phyloP scores from a whole-genome alignment of 345 rosid species.

The Boechera stricta region DNA sequence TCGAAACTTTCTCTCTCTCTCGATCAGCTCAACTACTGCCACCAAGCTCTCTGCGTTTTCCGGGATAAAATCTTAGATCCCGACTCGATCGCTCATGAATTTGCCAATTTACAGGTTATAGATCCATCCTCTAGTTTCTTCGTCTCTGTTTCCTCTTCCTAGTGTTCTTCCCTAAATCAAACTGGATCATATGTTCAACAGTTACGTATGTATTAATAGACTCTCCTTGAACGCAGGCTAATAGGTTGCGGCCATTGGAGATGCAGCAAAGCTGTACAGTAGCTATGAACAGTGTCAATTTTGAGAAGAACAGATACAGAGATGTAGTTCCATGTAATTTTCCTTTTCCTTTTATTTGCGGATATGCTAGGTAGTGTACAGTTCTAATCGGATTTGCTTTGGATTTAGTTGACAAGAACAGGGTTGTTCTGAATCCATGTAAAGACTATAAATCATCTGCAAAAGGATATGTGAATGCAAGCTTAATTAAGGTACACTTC shows the following conservation, averaged over 20 bases:
- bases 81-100: slow-evolving; percentile 58
- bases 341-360: background rate
- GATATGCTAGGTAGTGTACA: background rate
- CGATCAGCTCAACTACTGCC: slow-evolving; percentile 68
- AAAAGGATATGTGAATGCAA: slow-evolving; percentile 83
- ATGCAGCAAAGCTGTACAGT: slow-evolving; percentile 57
- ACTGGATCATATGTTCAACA: too few species aligned
- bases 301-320: slow-evolving; percentile 71
- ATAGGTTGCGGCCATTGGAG: slow-evolving; percentile 58
- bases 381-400: slow-evolving; percentile 4
- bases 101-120: slow-evolving; percentile 64
- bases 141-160: background rate
- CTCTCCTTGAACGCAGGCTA: slow-evolving; percentile 49
- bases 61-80: slow-evolving; percentile 52
- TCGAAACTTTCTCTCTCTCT: slow-evolving; percentile 55
- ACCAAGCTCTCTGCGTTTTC: slow-evolving; percentile 63
- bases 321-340: slow-evolving; percentile 78
- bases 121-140: slow-evolving; percentile 10
- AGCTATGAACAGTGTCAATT: slow-evolving; percentile 60
- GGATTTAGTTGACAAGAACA: slow-evolving; percentile 68
- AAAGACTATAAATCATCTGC: slow-evolving; percentile 71
- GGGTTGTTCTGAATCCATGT: slow-evolving; percentile 72
- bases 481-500: slow-evolving; percentile 64
- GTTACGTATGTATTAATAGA: background rate
- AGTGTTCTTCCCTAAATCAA: too few species aligned